Evolutionary conservation across 2,329 filamentous ascomycete species (phyloP), one percentile per base, ranked within the genome.

Genomic region (Zopfia rhizophila): DNA sequence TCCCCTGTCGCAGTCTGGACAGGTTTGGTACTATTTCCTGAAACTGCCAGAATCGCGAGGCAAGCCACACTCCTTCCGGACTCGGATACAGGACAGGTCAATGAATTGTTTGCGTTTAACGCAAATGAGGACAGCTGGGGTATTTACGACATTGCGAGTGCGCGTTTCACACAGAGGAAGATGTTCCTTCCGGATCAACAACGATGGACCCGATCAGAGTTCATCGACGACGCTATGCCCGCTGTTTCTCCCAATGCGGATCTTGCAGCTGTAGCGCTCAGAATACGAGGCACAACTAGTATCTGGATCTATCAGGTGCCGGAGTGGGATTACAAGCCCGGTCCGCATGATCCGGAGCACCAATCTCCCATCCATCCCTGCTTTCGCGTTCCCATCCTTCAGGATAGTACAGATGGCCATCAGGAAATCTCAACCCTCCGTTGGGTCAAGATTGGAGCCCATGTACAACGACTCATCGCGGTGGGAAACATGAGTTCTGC

Each of bases 71-170:
- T 74, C 1, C 60, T 74, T 24, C 72, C 70, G 13, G 70, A 73
- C 43, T 60, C 66, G 0, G 64, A 67, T 16, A 71, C 67, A 0
- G 69, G 68, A 0, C 69, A 70, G 1, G 64, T 72, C 46, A 73
- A 65, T 22, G 71, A 73, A 52, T 51, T 74, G 2, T 72, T 74
- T 50, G 72, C 71, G 14, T 74, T 72, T 56, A 70, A 73, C 30
- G 61, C 70, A 5, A 63, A 73, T 33, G 65, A 72, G 30, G 69
- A 73, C 40, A 67, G 64, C 1, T 74, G 70, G 69, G 70, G 70
- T 4, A 65, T 74, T 22, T 73, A 70, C 47, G 72, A 74, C 29
- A 66, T 73, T 42, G 63, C 65, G 1, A 65, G 60, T 17, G 67
- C 69, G 44, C 61, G 65, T 4, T 74, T 74, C 48, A 71, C 68